Percentiles rank a stretch among this genome's conserved stretches.
phyloP scores from a whole-genome alignment of 441 rosid species.

The Manihot esculenta region DNA sequence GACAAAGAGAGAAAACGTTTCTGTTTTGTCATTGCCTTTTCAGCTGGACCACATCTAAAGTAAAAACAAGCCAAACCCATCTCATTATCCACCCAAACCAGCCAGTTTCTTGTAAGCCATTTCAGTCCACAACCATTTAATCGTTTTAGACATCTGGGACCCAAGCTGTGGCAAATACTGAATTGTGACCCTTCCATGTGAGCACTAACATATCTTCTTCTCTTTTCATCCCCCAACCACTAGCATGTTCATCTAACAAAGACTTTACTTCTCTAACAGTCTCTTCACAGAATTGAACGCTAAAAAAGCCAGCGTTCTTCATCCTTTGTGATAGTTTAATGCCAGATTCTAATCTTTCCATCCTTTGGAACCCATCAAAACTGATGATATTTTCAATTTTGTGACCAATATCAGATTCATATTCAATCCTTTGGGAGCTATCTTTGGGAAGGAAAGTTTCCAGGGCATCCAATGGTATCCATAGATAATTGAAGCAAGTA shows the following conservation, averaged over 20 bases:
- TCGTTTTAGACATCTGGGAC: conserved; percentile 31
- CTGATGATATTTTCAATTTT: conserved; percentile 57
- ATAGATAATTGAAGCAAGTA: conserved; percentile 57
- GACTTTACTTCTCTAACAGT: conserved; percentile 49
- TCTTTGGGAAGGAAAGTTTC: conserved; percentile 64
- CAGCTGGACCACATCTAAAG: conserved; percentile 8
- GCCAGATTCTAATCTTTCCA: conserved; percentile 57
- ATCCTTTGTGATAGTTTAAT: conserved; percentile 42
- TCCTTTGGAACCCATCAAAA: conserved; percentile 52
- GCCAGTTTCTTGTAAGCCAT: background rate
- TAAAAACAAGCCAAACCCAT: conserved; percentile 3
- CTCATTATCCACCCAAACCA: background rate
- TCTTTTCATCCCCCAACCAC: conserved; percentile 74
- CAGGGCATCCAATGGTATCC: conserved; percentile 72
- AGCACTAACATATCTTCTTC: conserved; percentile 60
- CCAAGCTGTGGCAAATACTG: conserved; percentile 67
- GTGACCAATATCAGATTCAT: conserved; percentile 56
- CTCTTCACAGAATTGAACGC: conserved; percentile 49
- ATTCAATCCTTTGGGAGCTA: conserved; percentile 53
- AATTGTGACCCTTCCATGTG: conserved; percentile 72
- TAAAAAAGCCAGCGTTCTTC: conserved; percentile 42
- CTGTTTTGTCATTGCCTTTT: conserved; percentile 23
- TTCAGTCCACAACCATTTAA: conserved; percentile 3
- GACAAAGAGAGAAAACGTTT: conserved; percentile 15
- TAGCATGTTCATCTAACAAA: conserved; percentile 59